Percentiles rank a stretch among this genome's conserved stretches.
Conservation (phyloP, 768 basidiomycete genomes). For the Trametes meyenii region DNA sequence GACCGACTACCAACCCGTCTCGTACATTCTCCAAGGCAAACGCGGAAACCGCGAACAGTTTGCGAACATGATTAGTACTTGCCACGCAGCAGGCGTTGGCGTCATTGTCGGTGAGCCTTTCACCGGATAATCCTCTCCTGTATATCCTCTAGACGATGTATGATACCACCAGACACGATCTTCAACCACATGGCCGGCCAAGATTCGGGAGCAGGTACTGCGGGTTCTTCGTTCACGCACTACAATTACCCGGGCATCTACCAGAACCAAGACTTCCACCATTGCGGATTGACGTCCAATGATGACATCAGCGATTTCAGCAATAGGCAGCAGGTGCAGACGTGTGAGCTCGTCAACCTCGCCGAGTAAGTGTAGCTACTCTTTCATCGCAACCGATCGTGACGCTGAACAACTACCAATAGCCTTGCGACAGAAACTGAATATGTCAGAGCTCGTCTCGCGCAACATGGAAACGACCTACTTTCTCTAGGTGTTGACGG, state of each 20-base stretch:
- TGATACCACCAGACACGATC: conserved; percentile 46
- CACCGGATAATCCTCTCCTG: not conserved
- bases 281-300: conserved; percentile 56
- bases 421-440: conserved; percentile 67
- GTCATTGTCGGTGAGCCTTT: conserved; percentile 40
- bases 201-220: conserved; percentile 51
- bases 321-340: conserved; percentile 53
- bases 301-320: conserved; percentile 60
- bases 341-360: conserved; percentile 41
- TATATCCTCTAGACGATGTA: conserved; percentile 6
- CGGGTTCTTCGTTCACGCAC: conserved; percentile 54
- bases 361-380: conserved; percentile 40
- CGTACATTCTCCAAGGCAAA: conserved; percentile 66
- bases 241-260: conserved; percentile 43
- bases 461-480: conserved; percentile 60
- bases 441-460: conserved; percentile 59
- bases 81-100: conserved; percentile 43
- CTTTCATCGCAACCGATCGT: not conserved
- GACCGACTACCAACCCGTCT: conserved; percentile 75
- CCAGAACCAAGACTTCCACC: conserved; percentile 53
- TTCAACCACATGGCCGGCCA: conserved; percentile 68
- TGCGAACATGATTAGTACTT: conserved; percentile 42
- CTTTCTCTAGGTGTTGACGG: conserved; percentile 65
- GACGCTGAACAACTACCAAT: not conserved
- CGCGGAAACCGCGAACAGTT: conserved; percentile 61